Conservation (phyloP, 169 alveolate species). For the Cryptosporidium bovis region DNA sequence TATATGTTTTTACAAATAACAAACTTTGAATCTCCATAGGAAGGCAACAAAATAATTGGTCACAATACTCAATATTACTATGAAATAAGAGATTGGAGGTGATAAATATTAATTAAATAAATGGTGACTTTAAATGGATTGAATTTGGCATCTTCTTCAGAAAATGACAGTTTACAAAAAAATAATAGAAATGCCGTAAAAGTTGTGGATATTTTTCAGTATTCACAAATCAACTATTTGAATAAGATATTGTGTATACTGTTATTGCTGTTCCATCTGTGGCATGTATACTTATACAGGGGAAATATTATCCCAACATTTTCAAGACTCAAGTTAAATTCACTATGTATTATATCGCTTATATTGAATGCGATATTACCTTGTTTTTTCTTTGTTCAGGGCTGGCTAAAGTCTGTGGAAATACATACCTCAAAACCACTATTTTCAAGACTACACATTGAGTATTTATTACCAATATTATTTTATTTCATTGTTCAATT, state of each 20-base stretch:
- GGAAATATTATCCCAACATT: slow-evolving; percentile 36
- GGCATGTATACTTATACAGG: not conserved
- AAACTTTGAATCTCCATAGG: too few species aligned
- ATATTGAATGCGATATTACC: slow-evolving; percentile 9
- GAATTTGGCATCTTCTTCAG: too few species aligned
- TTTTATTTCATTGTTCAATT: not conserved
- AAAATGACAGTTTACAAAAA: too few species aligned
- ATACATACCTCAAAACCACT: slow-evolving; percentile 1
- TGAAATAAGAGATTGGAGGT: too few species aligned
- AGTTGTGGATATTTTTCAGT: not conserved
- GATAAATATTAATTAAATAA: too few species aligned
- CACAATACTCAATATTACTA: too few species aligned
- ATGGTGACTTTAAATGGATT: too few species aligned
- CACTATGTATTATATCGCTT: not conserved
- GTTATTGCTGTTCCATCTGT: slow-evolving; percentile 4
- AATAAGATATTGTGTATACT: slow-evolving; percentile 1
- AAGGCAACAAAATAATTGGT: too few species aligned
- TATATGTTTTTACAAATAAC: too few species aligned
- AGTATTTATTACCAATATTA: slow-evolving; percentile 23
- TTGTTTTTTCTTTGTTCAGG: slow-evolving; percentile 32
- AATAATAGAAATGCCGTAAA: too few species aligned
- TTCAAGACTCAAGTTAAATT: slow-evolving; percentile 3
- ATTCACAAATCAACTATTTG: slow-evolving; percentile 4
- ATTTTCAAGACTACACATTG: slow-evolving; percentile 19
- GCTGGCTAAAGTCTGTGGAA: slow-evolving; percentile 41